Evolutionary conservation across 192 early-diverging fungal species (phyloP).

Genomic region (Coemansia sp.): DNA sequence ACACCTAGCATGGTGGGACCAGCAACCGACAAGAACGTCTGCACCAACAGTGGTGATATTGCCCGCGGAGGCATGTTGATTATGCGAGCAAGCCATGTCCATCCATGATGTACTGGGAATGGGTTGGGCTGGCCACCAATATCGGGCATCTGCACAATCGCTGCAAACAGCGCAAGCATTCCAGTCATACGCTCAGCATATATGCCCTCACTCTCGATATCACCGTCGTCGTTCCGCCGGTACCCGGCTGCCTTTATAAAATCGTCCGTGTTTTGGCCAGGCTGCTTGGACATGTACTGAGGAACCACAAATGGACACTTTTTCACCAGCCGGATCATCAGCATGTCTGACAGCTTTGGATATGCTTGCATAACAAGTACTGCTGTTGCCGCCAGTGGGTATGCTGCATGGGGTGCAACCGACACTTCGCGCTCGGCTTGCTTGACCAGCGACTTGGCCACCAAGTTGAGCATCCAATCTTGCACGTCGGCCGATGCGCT

Average conservation of each 20-base stretch:
- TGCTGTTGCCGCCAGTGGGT: constrained; percentile 30
- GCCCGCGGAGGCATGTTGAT: constrained; percentile 29
- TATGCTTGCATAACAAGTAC: constrained; percentile 29
- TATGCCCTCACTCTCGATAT: constrained; percentile 30
- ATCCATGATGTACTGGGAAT: constrained; percentile 23
- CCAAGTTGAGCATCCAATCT: constrained; percentile 45
- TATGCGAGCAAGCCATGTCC: constrained; percentile 51
- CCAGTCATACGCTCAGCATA: constrained; percentile 46
- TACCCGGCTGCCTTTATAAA: constrained; percentile 34
- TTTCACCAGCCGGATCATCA: constrained; percentile 43
- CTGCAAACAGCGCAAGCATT: constrained; percentile 44
- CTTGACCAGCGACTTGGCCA: constrained; percentile 43
- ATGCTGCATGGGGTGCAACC: constrained; percentile 25
- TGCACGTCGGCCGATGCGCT: constrained; percentile 17
- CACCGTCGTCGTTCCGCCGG: constrained; percentile 34
- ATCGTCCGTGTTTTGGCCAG: constrained; percentile 21
- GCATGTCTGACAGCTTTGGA: constrained; percentile 31
- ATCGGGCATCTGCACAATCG: constrained; percentile 33
- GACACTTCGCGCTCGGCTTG: constrained; percentile 48
- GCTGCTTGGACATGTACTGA: constrained; percentile 15
- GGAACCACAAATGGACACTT: constrained; percentile 49
- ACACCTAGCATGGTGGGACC: constrained; percentile 32
- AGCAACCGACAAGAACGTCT: constrained; percentile 39
- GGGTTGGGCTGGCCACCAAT: constrained; percentile 11
- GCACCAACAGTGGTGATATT: constrained; percentile 41